These are phyloP conservation scores for Trichaptum fuscoviolaceum DNA, from an alignment of 768 basidiomycete genomes.

Conservation along the genomic window DNA sequence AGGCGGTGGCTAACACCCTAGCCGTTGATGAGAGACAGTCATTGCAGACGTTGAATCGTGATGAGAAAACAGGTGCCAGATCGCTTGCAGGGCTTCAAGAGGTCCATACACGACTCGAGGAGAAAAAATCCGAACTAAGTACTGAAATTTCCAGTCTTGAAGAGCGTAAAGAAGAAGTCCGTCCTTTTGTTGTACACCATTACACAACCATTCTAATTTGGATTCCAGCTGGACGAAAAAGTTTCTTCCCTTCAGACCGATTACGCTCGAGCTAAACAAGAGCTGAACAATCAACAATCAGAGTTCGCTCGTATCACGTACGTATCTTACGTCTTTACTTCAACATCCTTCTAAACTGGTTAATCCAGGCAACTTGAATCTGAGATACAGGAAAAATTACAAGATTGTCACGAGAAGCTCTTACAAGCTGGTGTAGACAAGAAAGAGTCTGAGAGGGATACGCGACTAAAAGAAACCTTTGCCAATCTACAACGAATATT, in stretches of 20 bases:
- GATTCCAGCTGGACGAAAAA: slow-evolving; percentile 52
- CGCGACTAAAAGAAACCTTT: slow-evolving; percentile 79
- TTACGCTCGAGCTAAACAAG: slow-evolving; percentile 60
- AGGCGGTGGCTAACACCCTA: slow-evolving; percentile 69
- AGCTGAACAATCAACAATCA: slow-evolving; percentile 79
- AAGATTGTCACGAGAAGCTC: slow-evolving; percentile 75
- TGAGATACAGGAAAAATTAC: slow-evolving; percentile 89
- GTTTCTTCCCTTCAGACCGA: slow-evolving; percentile 52
- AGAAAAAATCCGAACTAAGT: slow-evolving; percentile 48
- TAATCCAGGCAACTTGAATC: slow-evolving; percentile 73
- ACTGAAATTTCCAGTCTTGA: slow-evolving; percentile 48
- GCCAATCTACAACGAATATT: slow-evolving; percentile 82
- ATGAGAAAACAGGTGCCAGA: slow-evolving; percentile 71
- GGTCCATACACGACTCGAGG: slow-evolving; percentile 58
- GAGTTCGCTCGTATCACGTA: slow-evolving; percentile 79
- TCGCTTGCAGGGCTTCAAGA: slow-evolving; percentile 61
- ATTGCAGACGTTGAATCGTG: slow-evolving; percentile 73
- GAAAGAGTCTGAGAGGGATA: slow-evolving; percentile 81
- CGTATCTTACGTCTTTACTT: slow-evolving; percentile 18
- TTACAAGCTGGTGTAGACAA: slow-evolving; percentile 87
- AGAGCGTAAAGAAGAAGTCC: slow-evolving; percentile 55
- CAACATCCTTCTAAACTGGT: not conserved
- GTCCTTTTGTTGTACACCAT: slow-evolving; percentile 11
- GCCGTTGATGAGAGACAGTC: slow-evolving; percentile 86
- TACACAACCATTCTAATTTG: not conserved